A percentile compares a stretch with the other conserved stretches of the same genome.
These are phyloP conservation scores for Phaeosphaeriaceae sp. DNA, from an alignment of 2,329 filamentous ascomycete species.

Conservation along the genomic window DNA sequence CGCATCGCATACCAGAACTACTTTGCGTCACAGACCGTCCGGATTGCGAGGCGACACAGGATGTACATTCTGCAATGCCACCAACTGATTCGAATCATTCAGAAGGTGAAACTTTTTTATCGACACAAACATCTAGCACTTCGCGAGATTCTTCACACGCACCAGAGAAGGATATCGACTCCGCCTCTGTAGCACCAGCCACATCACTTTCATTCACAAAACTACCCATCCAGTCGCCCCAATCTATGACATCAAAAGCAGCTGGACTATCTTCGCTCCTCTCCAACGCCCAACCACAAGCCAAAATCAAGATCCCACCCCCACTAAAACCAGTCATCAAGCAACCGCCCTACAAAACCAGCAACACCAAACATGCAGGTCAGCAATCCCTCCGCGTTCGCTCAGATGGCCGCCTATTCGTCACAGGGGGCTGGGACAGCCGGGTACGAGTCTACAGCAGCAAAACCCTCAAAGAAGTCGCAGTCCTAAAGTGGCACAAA, in stretches of 20 bases:
- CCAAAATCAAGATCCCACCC: constrained; percentile 11
- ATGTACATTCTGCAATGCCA: neutral
- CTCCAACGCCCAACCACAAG: constrained; percentile 13
- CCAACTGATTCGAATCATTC: too few species aligned
- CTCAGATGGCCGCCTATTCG: constrained; percentile 81
- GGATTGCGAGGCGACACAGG: neutral
- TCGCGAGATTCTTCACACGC: too few species aligned
- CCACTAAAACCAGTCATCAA: constrained; percentile 8
- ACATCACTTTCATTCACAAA: constrained; percentile 26
- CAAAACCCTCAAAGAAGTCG: constrained; percentile 83
- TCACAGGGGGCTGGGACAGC: constrained; percentile 92
- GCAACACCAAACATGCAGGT: constrained; percentile 86
- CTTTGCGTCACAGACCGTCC: neutral
- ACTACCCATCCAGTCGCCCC: constrained; percentile 7
- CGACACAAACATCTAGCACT: too few species aligned
- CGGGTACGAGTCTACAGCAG: constrained; percentile 80
- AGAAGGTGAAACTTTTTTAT: too few species aligned
- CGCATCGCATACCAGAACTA: constrained; percentile 68
- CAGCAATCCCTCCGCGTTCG: constrained; percentile 82
- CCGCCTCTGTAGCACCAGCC: neutral
- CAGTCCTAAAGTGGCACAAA: constrained; percentile 93
- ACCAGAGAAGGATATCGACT: neutral
- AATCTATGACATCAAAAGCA: constrained; percentile 5
- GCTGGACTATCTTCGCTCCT: constrained; percentile 37
- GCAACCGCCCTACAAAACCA: constrained; percentile 61